Percentiles rank a stretch among this genome's conserved stretches.
These are phyloP conservation scores for Talaromyces proteolyticus DNA, from an alignment of 495 filamentous ascomycete species.

Conservation along the genomic window DNA sequence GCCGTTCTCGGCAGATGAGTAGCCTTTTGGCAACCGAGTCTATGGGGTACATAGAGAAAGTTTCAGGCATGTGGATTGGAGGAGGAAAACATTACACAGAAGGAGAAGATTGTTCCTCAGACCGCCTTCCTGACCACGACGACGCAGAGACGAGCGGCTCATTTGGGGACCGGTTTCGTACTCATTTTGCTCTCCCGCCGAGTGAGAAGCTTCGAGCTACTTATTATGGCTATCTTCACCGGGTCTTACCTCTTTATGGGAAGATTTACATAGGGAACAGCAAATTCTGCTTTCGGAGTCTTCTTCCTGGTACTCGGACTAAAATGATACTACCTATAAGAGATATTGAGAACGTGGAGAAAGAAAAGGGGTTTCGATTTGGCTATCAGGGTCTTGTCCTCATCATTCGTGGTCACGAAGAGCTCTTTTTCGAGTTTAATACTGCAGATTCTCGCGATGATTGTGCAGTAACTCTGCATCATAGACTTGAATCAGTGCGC, in stretches of 20 bases:
- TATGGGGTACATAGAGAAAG: conserved; percentile 96
- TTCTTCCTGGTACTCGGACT: conserved; percentile 84
- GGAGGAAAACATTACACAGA: conserved; percentile 85
- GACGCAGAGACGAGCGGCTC: conserved; percentile 56
- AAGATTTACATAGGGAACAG: conserved; percentile 92
- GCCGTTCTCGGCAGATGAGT: conserved; percentile 73
- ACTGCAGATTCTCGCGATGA: conserved; percentile 75
- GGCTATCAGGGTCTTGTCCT: conserved; percentile 89
- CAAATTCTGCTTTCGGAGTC: conserved; percentile 90
- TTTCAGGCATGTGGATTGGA: conserved; percentile 96
- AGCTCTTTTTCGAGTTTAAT: conserved; percentile 93
- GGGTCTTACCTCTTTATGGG: conserved; percentile 88
- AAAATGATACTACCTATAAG: conserved; percentile 89
- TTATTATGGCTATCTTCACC: conserved; percentile 82
- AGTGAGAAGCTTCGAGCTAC: conserved; percentile 84
- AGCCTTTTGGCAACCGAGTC: conserved; percentile 83
- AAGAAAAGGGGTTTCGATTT: conserved; percentile 91
- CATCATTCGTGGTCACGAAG: conserved; percentile 88
- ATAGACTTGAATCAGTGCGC: conserved; percentile 64
- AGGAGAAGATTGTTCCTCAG: conserved; percentile 56
- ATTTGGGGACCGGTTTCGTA: conserved; percentile 73
- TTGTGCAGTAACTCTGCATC: conserved; percentile 74
- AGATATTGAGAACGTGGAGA: conserved; percentile 90
- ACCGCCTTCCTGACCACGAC: conserved; percentile 52
- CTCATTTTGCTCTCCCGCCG: conserved; percentile 81